phyloP scores from a whole-genome alignment of 495 filamentous ascomycete genomes.

The Lepraria neglecta region DNA sequence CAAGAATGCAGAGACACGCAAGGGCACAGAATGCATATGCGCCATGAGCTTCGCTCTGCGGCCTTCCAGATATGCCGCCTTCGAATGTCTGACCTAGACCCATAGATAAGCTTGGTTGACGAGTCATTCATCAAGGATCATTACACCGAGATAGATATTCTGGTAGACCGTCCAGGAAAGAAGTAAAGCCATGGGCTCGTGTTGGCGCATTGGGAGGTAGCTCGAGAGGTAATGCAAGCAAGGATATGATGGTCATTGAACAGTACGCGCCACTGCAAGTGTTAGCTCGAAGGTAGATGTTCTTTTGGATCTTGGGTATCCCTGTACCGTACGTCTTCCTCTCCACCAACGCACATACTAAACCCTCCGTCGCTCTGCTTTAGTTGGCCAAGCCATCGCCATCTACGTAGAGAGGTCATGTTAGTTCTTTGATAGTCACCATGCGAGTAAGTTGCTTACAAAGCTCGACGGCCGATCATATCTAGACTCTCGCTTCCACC shows the following conservation, averaged over 20 bases:
- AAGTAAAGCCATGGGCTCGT: constrained; percentile 39
- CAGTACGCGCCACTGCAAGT: constrained; percentile 74
- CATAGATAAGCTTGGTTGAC: constrained; percentile 17
- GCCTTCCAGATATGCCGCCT: constrained; percentile 79
- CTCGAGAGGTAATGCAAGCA: constrained; percentile 75
- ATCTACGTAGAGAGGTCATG: constrained; percentile 40
- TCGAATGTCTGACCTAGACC: constrained; percentile 80
- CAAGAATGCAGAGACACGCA: constrained; percentile 77
- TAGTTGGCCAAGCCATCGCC: constrained; percentile 76
- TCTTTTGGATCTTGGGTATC: constrained; percentile 8
- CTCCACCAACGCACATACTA: constrained; percentile 68
- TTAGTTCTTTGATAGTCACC: constrained; percentile 16
- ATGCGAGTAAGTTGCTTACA: constrained; percentile 46
- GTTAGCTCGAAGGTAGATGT: constrained; percentile 21
- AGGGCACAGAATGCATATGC: constrained; percentile 95
- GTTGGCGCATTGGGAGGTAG: constrained; percentile 58
- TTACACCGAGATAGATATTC: constrained; percentile 80
- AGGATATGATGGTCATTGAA: constrained; percentile 70
- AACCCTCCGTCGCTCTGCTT: constrained; percentile 85
- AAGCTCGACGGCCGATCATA: constrained; percentile 69
- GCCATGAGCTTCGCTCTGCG: constrained; percentile 85
- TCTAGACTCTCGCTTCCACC: constrained; percentile 65
- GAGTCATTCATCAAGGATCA: constrained; percentile 27
- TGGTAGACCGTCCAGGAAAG: constrained; percentile 60
- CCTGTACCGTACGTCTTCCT: constrained; percentile 80